Evolutionary conservation across 495 filamentous ascomycete species (phyloP).

Genomic region (Neurospora africana): DNA sequence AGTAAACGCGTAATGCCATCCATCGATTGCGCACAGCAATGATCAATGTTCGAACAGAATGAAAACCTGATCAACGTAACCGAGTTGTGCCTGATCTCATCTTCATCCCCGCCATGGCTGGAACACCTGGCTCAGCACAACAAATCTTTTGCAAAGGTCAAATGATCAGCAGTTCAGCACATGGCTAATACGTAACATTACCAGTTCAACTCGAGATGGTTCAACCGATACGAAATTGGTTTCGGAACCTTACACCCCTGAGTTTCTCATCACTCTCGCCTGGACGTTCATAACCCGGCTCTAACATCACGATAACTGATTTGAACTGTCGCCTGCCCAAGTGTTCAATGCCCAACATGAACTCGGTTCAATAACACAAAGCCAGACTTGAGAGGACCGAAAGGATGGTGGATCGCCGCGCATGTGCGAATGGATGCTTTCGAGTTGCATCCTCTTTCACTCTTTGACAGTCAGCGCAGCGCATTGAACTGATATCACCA

Average conservation of each 20-base stretch:
- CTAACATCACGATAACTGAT: not conserved
- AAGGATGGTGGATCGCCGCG: not conserved
- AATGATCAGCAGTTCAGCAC: not conserved
- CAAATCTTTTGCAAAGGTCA: not conserved
- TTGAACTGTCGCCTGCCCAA: not conserved
- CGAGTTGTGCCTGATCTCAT: not conserved
- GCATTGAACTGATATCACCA: no score
- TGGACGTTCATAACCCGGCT: not conserved
- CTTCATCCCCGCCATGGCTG: not conserved
- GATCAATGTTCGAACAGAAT: not conserved
- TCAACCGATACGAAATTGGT: not conserved
- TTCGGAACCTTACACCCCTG: not conserved
- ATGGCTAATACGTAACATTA: not conserved
- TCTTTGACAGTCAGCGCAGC: not conserved
- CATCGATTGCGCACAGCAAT: not conserved
- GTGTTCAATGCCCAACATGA: not conserved
- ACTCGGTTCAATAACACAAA: not conserved
- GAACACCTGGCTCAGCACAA: not conserved
- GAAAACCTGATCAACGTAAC: not conserved
- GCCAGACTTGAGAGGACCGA: not conserved
- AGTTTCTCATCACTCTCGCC: not conserved
- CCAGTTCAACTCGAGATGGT: not conserved
- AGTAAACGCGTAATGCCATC: not conserved
- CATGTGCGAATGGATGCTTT: not conserved
- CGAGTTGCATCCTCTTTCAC: not conserved